phyloP scores from a whole-genome alignment of 768 basidiomycete species.

The Mycena sanguinolenta region DNA sequence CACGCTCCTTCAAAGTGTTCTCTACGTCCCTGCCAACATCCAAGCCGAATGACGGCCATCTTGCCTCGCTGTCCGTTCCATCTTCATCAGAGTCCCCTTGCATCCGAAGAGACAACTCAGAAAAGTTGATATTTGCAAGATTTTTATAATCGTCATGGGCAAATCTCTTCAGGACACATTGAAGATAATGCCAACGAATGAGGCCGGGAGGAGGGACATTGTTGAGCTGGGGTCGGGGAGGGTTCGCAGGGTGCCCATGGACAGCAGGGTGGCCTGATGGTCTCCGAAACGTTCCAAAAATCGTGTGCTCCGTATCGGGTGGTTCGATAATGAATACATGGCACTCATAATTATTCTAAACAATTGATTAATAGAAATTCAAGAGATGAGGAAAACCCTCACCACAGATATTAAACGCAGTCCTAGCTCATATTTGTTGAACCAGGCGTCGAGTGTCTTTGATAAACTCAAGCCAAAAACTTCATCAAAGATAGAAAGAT shows the following conservation, averaged over 20 bases:
- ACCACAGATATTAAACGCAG: constrained; percentile 5
- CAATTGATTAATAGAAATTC: constrained; percentile 5
- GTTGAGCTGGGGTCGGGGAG: background rate
- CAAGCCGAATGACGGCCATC: background rate
- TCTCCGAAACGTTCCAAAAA: background rate
- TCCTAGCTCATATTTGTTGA: background rate
- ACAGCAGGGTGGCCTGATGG: background rate
- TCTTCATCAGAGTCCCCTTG: constrained; percentile 11
- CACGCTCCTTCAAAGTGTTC: background rate
- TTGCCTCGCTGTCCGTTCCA: constrained; percentile 9
- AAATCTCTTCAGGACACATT: constrained; percentile 3
- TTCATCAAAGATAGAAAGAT: constrained; percentile 16
- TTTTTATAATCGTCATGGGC: constrained; percentile 1
- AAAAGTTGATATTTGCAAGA: background rate
- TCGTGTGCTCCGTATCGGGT: background rate
- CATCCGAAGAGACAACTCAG: background rate
- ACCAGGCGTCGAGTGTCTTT: constrained; percentile 1
- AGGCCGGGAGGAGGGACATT: constrained; percentile 12
- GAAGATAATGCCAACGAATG: constrained; percentile 20
- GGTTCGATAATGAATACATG: background rate
- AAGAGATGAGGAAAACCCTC: background rate
- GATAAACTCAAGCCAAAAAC: constrained; percentile 1
- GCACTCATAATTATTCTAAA: constrained; percentile 1
- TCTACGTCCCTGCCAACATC: background rate
- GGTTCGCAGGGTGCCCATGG: background rate